Base-by-base conservation (phyloP, 2,329 filamentous ascomycete genomes). In the Apiospora rasikravindrae region DNA sequence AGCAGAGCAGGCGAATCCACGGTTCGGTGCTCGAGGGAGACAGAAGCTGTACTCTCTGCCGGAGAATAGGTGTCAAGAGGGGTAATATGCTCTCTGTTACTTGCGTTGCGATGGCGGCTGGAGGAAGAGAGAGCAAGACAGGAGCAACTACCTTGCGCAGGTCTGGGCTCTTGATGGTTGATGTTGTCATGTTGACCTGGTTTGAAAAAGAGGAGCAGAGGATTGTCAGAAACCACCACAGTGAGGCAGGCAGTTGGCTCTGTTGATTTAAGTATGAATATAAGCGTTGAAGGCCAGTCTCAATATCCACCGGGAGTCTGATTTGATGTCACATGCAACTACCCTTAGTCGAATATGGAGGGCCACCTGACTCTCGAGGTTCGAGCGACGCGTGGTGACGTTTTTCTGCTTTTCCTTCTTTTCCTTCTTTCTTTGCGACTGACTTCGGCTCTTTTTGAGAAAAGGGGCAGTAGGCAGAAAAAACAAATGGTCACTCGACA, bases 1-100 rank as follows among this genome's bases (percentile, higher is more conserved):
- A 95, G 78, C 90, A 92, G 33, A 96, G 86, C 44, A 95, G 85
- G 0, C 89, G 87, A 22, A 96, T 87, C 93, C 94, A 96, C 70
- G 92, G 89, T 47, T 92, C 89, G n/a, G 82, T 83, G 78, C 85
- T 87, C 68, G 87, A 83, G 1, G 91, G 88, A 72, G 79, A 77
- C 70, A 96, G 85, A 70, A 94, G 85, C 75, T 91, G 88, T 53
- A 92, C 89, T 72, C 91, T 85, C 78, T 92, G 90, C 61, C 90
- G 87, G 45, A 92, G 85, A 72, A 92, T 92, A 37, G 91, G 91
- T 1, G 91, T 89, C 71, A 93, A 87, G 26, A 90, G 84, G 37
- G 89, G 89, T 5, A 92, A 82, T 66, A 92, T 82, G 24, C 85
- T 86, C 42, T 85, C 83, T 16, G 90, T 85, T 1, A 90, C 90